Base-by-base conservation (phyloP, 108 stramenopile genomes). In the Fragilariopsis cylindrus region DNA sequence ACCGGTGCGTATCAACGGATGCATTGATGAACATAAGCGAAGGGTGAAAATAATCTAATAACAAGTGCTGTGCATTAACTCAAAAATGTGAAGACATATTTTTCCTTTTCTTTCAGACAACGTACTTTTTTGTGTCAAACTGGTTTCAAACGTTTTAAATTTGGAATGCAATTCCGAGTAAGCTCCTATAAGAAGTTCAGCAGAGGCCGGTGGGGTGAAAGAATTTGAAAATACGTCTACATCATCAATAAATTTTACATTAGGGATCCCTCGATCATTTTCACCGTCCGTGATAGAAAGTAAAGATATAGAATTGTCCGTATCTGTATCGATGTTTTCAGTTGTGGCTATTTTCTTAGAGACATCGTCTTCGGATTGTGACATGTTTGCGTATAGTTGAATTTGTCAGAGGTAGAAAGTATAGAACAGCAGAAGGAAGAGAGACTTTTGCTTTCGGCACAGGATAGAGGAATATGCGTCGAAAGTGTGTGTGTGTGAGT, bases 161-260 rank as follows among this genome's bases (percentile, higher is more conserved):
- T 96, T 96, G 53, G 81, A 77, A 78, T 85, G 89, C 18, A 96
- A 76, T 69, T 95, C 92, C 11, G 87, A 83, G 74, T 90, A 95
- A 3, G 96, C 96, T 9, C 96, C 96, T 63, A 96, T 96, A 58
- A 96, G 82, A 3, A 93, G 62, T 73, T 96, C 96, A 1, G 91
- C 87, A 19, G 87, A 87, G 3, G 92, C 91, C 18, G 89, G 84
- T 40, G 95, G 95, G 47, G 76, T 71, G 75, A 94, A 96, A 7
- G 88, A 80, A 53, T 84, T 79, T 70, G 87, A 74, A 80, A 94
- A 96, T 8, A 62, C 60, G 9, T 86, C 92, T 73, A 96, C 92
- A 76, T 96, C 95, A 7, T 92, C 92, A 45, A 96, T 81, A 82
- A 96, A 96, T 65, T 91, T 93, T 18, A 89, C 90, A 12, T 68